Evolutionary conservation across 192 early-diverging fungal genomes (phyloP), one percentile per base, ranked within the genome.

Genomic region (Globomyces pollinis-pini): DNA sequence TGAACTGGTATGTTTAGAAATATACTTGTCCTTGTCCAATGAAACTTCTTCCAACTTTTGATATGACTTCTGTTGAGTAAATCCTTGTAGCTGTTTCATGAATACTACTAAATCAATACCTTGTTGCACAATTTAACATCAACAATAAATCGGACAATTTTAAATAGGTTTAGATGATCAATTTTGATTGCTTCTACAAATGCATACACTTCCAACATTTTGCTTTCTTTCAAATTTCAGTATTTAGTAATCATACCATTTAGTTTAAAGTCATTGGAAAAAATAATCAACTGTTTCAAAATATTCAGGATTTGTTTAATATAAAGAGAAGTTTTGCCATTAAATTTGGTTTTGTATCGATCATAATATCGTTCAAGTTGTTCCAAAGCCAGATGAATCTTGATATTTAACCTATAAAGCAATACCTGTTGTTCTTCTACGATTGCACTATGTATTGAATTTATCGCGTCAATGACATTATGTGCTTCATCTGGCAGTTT

Each of bases 321-420:
- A 65, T 91, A 88, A 13, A 82, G 63, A 5, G 81, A 69, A 59
- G 93, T 94, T 32, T 71, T 70, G 7, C 86, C 87, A 1, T 78
- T 76, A 9, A 97, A 64, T 7, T 87, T 68, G 1, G 54, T 67
- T 60, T 82, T 74, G 73, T 90, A 97, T 21, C 76, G 75, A 30
- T 67, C 50, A 16, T 84, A 73, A 68, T 97, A 97, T 13, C 68
- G 41, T 30, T 70, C 51, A 24, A 93, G 47, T 49, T 89, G 85
- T 4, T 73, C 64, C 4, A 67, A 58, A 0, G 86, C 75, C 43
- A 70, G 51, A 7, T 60, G n/a, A 6, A 78, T 38, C 65, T 61
- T 33, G 20, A 38, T 3, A n/a, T 3, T 18, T n/a, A 29, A 12
- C n/a, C n/a, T n/a, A n/a, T n/a, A n/a, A n/a, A n/a, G n/a, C n/a